Conservation (phyloP, 805 yeast species). For the Scheffersomyces spartinae region DNA sequence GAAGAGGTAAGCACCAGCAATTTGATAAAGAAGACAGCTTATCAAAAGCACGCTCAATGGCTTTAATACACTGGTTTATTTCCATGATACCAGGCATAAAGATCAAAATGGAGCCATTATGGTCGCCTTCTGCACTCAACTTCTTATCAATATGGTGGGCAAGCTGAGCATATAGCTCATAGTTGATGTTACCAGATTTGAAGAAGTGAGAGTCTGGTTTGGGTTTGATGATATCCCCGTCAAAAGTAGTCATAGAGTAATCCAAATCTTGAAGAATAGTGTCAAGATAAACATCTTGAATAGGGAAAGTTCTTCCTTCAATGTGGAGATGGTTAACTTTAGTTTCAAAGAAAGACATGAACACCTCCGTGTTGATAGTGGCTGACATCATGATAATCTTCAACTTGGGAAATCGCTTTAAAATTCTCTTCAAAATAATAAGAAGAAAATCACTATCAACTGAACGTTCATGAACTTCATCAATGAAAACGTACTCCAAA, state of each 20-base stretch:
- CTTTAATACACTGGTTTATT: conserved; percentile 53
- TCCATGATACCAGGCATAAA: conserved; percentile 90
- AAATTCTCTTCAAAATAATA: conserved; percentile 58
- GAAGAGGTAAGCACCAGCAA: conserved; percentile 66
- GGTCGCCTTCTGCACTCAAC: conserved; percentile 25
- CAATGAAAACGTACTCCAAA: conserved; percentile 67
- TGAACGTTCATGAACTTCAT: conserved; percentile 96
- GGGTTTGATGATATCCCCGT: conserved; percentile 37
- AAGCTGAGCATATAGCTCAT: conserved; percentile 52
- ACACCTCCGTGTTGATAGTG: conserved; percentile 65
- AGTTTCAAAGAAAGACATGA: conserved; percentile 51
- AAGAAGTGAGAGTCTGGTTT: conserved; percentile 57
- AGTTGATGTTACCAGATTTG: conserved; percentile 58
- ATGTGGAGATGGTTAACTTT: conserved; percentile 61
- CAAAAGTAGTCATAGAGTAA: conserved; percentile 37
- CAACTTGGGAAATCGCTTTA: conserved; percentile 39
- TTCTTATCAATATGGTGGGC: conserved; percentile 41
- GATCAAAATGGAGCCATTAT: conserved; percentile 64
- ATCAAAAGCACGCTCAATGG: conserved; percentile 11
- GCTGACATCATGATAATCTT: conserved; percentile 87
- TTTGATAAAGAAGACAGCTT: conserved; percentile 10
- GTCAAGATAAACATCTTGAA: conserved; percentile 64
- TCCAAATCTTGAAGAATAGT: conserved; percentile 46
- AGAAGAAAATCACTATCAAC: conserved; percentile 75
- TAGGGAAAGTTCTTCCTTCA: conserved; percentile 91